phyloP scores from a whole-genome alignment of 306 rosid species.

The Potentilla sterilis region DNA sequence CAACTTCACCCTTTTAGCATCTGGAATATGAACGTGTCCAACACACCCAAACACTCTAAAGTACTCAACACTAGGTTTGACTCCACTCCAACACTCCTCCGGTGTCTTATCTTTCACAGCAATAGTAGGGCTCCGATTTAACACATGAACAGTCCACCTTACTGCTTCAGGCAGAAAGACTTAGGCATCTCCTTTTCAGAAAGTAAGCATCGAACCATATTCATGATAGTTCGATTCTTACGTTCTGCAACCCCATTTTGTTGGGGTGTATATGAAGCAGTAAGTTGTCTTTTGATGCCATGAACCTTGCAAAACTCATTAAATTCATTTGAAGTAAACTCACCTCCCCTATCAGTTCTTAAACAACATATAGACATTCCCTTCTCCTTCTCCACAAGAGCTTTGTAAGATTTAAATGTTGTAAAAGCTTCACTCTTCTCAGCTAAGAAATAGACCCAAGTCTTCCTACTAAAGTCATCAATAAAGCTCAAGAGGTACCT shows the following conservation, averaged over 20 bases:
- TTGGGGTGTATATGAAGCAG: not conserved
- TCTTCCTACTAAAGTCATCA: not conserved
- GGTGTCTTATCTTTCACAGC: not conserved
- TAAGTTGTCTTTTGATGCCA: conserved; percentile 5
- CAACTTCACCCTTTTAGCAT: not conserved
- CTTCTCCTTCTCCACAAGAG: not conserved
- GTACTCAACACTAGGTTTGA: not conserved
- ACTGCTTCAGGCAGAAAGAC: not conserved
- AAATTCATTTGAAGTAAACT: too few relatives aligned
- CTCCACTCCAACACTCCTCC: not conserved
- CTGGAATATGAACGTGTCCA: not conserved
- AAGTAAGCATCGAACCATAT: conserved; percentile 14
- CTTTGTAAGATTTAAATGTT: too few relatives aligned
- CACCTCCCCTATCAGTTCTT: too few relatives aligned
- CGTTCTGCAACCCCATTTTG: not conserved
- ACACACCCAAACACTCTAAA: not conserved
- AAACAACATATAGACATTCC: too few relatives aligned
- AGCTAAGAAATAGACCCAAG: not conserved
- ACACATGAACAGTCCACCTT: not conserved
- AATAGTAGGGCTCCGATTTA: not conserved
- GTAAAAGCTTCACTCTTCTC: not conserved
- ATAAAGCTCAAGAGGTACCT: not conserved
- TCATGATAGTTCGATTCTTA: conserved; percentile 2
- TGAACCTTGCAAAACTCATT: not conserved
- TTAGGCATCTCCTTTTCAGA: conserved; percentile 1